These are phyloP conservation scores for Lophiostoma macrostomum DNA, from an alignment of 495 filamentous ascomycete genomes.

Conservation along the genomic window DNA sequence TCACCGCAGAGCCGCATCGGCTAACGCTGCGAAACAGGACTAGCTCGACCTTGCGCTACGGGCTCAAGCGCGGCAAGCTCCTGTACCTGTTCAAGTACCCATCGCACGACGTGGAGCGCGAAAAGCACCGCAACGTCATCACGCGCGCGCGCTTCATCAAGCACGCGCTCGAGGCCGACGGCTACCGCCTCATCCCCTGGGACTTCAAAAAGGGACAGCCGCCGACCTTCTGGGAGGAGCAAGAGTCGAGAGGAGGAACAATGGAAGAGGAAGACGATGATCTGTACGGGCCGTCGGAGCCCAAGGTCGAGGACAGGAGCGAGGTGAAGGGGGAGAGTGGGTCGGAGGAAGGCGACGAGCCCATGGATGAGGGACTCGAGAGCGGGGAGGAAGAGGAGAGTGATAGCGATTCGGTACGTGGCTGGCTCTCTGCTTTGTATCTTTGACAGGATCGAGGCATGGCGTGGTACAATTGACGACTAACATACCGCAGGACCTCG, in stretches of 20 bases:
- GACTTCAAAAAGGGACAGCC: conserved; percentile 27
- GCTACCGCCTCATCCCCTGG: conserved; percentile 27
- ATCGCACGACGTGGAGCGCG: conserved; percentile 29
- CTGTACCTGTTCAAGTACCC: conserved; percentile 29
- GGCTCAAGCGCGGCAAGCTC: conserved; percentile 26
- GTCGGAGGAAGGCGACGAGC: conserved; percentile 32
- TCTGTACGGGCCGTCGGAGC: conserved; percentile 57
- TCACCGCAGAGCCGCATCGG: conserved; percentile 17
- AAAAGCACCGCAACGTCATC: conserved; percentile 33
- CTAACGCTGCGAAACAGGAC: conserved; percentile 6
- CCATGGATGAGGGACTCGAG: conserved; percentile 47
- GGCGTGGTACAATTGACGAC: background rate
- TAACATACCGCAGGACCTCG: conserved; percentile 66
- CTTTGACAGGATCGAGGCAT: too few relatives aligned
- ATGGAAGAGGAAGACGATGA: conserved; percentile 75
- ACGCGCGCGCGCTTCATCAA: conserved; percentile 31
- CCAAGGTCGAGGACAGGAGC: conserved; percentile 11
- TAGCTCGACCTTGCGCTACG: conserved; percentile 15
- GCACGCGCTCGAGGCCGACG: conserved; percentile 18
- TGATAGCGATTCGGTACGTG: conserved; percentile 42
- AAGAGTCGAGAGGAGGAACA: background rate
- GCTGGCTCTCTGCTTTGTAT: background rate
- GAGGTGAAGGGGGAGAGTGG: conserved; percentile 25
- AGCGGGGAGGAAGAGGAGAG: conserved; percentile 75
- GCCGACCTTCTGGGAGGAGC: conserved; percentile 25